Evolutionary conservation across 164 flowering plant genomes (phyloP).

Genomic region (Piper longum): DNA sequence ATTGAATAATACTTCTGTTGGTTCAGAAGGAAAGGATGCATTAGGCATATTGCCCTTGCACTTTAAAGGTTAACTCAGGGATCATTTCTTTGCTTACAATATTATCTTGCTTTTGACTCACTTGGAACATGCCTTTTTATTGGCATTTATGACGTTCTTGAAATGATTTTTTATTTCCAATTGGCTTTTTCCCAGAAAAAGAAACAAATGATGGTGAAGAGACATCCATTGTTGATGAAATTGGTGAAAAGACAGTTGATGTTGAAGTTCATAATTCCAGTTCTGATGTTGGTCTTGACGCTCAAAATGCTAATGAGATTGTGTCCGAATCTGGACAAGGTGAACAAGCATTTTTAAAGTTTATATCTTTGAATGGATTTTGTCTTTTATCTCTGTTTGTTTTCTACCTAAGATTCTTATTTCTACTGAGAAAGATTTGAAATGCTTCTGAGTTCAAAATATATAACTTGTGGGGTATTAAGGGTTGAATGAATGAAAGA

Average conservation of each 20-base stretch:
- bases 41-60: neutral
- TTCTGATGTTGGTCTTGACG: neutral
- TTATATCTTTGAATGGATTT: neutral
- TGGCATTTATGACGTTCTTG: neutral
- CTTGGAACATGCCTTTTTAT: neutral
- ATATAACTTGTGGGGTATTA: no score
- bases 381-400: neutral
- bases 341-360: neutral
- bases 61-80: neutral
- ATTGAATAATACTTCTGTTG: conserved; percentile 6
- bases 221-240: neutral
- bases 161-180: no score
- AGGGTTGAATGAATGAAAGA: no score
- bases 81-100: neutral
- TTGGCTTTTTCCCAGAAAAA: neutral
- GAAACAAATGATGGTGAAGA: neutral
- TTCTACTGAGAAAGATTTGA: neutral
- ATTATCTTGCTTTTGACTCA: neutral
- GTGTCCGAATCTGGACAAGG: neutral
- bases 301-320: neutral
- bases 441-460: neutral
- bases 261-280: neutral
- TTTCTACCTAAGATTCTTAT: no score
- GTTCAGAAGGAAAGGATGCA: conserved; percentile 6
- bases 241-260: neutral